Evolutionary conservation across 768 basidiomycete species (phyloP), one percentile per base, ranked within the genome.

Genomic region (Infundibulicybe gibba): DNA sequence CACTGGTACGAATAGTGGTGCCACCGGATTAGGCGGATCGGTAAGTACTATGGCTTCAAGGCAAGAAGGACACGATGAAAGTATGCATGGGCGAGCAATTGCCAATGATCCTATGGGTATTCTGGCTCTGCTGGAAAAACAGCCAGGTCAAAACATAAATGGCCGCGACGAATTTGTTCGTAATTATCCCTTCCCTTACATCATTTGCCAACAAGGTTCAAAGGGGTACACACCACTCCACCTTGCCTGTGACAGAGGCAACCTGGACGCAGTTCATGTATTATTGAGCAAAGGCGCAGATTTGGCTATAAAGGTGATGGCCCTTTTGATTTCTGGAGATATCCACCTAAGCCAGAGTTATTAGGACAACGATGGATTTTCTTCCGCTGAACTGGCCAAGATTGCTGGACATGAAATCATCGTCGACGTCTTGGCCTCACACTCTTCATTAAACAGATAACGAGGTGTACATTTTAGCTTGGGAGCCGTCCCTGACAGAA

Each of bases 151-250:
- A 16, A 71, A 85, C 46, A 53, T 92, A 44, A 74, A 94, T 61
- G 69, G 64, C 32, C 61, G 65, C 32, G 90, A 94, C 49, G 81
- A 85, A 69, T 87, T 78, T 70, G 93, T 94, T 62, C 63, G 85
- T 67, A 21, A 32, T 35, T 41, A 9, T 9, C 16, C 14, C n/a
- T 51, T 13, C 39, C 14, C 39, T 14, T 21, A n/a, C 38, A 20
- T 35, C 44, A 15, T 49, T 48, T 44, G 21, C 16, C 51, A 6
- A 15, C 40, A 11, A 25, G 16, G 46, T 43, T 40, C n/a, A 15
- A 56, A 97, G 94, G 93, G 90, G 32, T 93, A 92, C 61, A 90
- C 92, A 0, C 76, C 93, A 6, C 65, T 97, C 15, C 94, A 97
- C 56, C 72, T 94, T 0, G 93, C 94, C 4, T 80, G 84, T 20